Evolutionary conservation across 2,329 filamentous ascomycete genomes (phyloP).

Genomic region (Teratosphaeria epicoccoides): DNA sequence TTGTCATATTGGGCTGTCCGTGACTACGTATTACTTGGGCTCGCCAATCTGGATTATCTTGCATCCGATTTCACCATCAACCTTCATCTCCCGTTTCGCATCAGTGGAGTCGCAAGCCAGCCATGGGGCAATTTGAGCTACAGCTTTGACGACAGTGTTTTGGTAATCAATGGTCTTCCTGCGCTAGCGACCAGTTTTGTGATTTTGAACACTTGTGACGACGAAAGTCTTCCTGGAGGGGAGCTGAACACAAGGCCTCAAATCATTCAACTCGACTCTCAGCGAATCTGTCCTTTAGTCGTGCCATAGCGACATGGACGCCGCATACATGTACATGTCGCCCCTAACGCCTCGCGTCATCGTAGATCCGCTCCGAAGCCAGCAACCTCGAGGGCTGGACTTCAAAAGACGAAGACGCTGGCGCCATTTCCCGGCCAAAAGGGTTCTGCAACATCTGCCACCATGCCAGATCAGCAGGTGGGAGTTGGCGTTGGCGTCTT

Average conservation of each 20-base stretch:
- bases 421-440: background rate
- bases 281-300: too few relatives aligned
- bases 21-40: slow-evolving; percentile 11
- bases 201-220: slow-evolving; percentile 7
- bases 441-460: background rate
- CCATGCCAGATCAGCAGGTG: background rate
- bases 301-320: too few relatives aligned
- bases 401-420: background rate
- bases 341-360: background rate
- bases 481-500: slow-evolving; percentile 41
- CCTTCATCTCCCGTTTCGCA: slow-evolving; percentile 11
- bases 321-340: background rate
- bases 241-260: background rate
- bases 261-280: too few relatives aligned
- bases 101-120: slow-evolving; percentile 9
- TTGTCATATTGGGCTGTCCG: slow-evolving; percentile 15
- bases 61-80: slow-evolving; percentile 3
- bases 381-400: too few relatives aligned
- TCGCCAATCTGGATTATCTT: slow-evolving; percentile 13
- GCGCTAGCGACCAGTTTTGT: slow-evolving; percentile 17
- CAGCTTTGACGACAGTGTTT: slow-evolving; percentile 6
- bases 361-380: background rate
- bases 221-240: background rate
- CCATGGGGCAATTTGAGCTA: slow-evolving; percentile 17
- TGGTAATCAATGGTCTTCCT: slow-evolving; percentile 8